Base-by-base conservation (phyloP, 2,329 filamentous ascomycete genomes). In the Colletotrichum godetiae region DNA sequence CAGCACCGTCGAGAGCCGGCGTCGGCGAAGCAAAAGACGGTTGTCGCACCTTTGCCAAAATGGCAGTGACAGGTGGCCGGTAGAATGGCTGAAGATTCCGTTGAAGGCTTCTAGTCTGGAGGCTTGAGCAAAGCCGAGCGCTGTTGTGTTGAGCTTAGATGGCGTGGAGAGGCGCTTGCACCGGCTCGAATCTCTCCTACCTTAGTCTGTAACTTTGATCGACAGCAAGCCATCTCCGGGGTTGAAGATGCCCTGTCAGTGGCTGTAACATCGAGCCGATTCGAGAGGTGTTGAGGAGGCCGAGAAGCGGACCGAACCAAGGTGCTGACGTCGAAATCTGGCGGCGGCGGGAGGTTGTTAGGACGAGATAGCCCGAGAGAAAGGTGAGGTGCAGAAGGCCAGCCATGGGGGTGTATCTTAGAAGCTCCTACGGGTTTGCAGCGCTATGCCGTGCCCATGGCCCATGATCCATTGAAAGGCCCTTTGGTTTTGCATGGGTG, bases 401-500 rank as follows among this genome's bases (percentile, higher is more conserved):
- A n/a, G 19, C 10, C 19, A 49, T 11, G 19, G 15, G 19, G 5
- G 42, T 42, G 42, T n/a, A 49, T 49, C 15, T 49, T 49, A 19
- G 19, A 10, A 49, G 42, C 42, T 49, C 42, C 42, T 46, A 27
- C 42, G 33, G 35, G 12, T 33, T 31, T 33, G 12, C 35, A 37
- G 35, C 53, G 35, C 42, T 42, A 31, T 37, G 52, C 53, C 67
- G 35, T 58, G 66, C 42, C 37, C 37, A 42, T 42, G 37, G 37
- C 19, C 37, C 27, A 57, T 64, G 59, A 49, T 49, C 61, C 46
- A 35, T 35, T 27, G 42, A 29, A 52, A 52, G 61, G 27, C 33
- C 42, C 42, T 49, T 49, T 65, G 53, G 52, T n/a, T n/a, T 69
- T 58, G 29, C 67, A 53, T 67, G 67, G 62, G 61, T 52, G 37